Base-by-base conservation (phyloP, 2,329 filamentous ascomycete species). In the Drechslerella coelobrocha region DNA sequence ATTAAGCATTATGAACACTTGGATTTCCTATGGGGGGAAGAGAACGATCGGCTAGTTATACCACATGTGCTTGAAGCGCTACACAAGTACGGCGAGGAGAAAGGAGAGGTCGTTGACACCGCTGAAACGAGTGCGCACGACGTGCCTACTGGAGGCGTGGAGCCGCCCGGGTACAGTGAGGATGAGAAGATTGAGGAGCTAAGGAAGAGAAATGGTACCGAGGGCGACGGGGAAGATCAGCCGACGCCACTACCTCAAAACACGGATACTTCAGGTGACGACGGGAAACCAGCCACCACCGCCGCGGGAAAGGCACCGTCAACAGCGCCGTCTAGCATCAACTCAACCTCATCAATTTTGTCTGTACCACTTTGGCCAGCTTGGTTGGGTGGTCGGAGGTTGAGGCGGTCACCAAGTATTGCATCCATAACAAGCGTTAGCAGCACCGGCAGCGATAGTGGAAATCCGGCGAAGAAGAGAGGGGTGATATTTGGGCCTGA, bases 1-100 rank as follows among this genome's bases (percentile, higher is more conserved):
- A 89, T 99, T 43, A 86, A 89, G 0, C 91, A 96, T 77, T 99
- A 96, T 78, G 94, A 99, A 79, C 94, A 99, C 79, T 85, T 99
- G 23, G 94, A 99, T 78, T 96, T 99, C 76, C 82, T 99, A 0
- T 99, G 94, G 94, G 94, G 90, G 0, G 83, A 86, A 37, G 92
- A 97, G 76, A 90, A 96, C 5, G 85, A 96, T 74, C 82, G 83
- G 0, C 86, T 92, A 56, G 93, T 97, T 1, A 97, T 97, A 76
- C 90, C 88, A 14, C 91, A 96, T 77, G 91, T 99, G 1, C 92
- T 96, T 73, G 89, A 95, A 75, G 92, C 94, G 0, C 82, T 99
- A 8, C 87, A 95, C 68, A 88, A 84, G 75, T 91, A 88, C 34
- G 45, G 59, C 24, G 34, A 26, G 17, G 53, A 60, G 31, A 55